Conservation (phyloP, 257 asterid species). For the Capsicum chinense region DNA sequence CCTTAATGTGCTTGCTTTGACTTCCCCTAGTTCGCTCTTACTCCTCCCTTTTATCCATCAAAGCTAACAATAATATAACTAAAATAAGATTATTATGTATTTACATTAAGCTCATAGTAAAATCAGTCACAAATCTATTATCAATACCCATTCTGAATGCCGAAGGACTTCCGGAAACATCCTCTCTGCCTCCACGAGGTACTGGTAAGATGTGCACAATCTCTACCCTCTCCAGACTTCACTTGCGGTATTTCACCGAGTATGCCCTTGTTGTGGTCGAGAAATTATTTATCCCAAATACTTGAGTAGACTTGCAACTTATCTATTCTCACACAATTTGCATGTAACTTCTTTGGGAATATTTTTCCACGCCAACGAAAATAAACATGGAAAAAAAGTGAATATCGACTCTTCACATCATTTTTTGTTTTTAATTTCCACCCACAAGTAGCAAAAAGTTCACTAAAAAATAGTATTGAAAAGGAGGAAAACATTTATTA, state of each 20-base stretch:
- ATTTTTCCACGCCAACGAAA: not conserved
- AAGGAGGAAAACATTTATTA: not conserved
- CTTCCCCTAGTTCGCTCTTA: too few relatives aligned
- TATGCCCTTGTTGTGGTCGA: not conserved
- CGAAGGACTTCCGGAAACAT: too few relatives aligned
- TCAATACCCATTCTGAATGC: not conserved
- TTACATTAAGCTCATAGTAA: not conserved
- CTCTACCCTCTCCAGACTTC: too few relatives aligned
- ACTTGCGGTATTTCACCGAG: too few relatives aligned
- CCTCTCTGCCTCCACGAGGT: too few relatives aligned
- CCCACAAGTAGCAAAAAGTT: conserved; percentile 6
- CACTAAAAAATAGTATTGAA: not conserved
- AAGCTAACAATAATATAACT: too few relatives aligned
- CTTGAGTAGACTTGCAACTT: not conserved
- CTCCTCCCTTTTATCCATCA: too few relatives aligned
- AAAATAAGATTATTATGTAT: not conserved
- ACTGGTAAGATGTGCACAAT: too few relatives aligned
- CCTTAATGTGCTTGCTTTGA: too few relatives aligned
- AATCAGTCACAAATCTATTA: not conserved
- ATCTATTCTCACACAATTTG: not conserved
- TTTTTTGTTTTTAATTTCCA: not conserved
- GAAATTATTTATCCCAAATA: not conserved
- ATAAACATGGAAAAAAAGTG: not conserved
- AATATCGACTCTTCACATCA: not conserved
- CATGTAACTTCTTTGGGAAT: not conserved